A percentile compares a stretch with the other conserved stretches of the same genome.
phyloP scores from a whole-genome alignment of 129 eudicot genomes.

The Arctium minus region DNA sequence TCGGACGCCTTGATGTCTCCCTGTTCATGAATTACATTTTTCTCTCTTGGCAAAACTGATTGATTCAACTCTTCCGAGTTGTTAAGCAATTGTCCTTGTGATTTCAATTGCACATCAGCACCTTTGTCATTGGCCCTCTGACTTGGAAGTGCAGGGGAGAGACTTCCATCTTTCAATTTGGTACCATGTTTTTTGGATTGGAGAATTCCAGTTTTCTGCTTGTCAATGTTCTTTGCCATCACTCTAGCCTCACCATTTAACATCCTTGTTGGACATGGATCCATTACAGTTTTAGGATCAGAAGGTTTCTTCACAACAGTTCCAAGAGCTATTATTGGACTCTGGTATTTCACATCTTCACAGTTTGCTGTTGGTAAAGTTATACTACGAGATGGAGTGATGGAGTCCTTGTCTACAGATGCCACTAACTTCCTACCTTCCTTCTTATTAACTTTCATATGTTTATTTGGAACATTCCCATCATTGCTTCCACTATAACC shows the following conservation, averaged over 20 bases:
- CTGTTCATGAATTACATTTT: conserved; percentile 44
- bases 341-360: conserved; percentile 47
- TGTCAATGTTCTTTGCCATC: conserved; percentile 47
- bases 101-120: conserved; percentile 34
- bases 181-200: conserved; percentile 42
- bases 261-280: conserved; percentile 33
- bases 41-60: conserved; percentile 48
- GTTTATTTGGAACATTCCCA: conserved; percentile 50
- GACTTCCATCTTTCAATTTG: conserved; percentile 59
- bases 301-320: conserved; percentile 48
- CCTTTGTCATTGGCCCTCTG: conserved; percentile 47
- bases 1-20: conserved; percentile 50
- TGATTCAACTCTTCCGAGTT: conserved; percentile 42
- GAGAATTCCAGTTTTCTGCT: conserved; percentile 37
- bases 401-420: conserved; percentile 39
- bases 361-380: conserved; percentile 28
- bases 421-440: conserved; percentile 49
- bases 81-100: conserved; percentile 41
- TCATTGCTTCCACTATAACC: conserved; percentile 43
- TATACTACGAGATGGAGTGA: conserved; percentile 36
- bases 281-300: conserved; percentile 29
- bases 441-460: conserved; percentile 55
- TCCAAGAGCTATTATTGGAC: conserved; percentile 52
- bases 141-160: conserved; percentile 25
- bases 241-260: conserved; percentile 41